A percentile compares a stretch with the other conserved stretches of the same genome.
phyloP scores from a whole-genome alignment of 2,329 filamentous ascomycete genomes.

The Macrophomina phaseolina region DNA sequence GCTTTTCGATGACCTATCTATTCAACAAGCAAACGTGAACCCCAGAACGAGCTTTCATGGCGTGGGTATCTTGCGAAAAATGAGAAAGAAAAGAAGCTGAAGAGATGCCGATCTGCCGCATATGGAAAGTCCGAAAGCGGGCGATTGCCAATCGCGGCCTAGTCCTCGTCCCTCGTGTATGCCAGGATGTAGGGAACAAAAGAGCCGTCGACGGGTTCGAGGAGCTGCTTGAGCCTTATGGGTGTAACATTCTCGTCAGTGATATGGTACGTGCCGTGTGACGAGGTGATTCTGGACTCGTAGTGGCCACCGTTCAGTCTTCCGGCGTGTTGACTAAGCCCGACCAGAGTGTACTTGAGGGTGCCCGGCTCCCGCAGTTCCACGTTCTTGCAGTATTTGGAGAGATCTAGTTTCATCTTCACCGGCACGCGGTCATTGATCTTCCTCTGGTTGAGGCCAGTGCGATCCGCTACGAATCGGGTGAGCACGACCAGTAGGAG shows the following conservation, averaged over 20 bases:
- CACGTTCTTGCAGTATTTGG: background rate
- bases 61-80: slow-evolving; percentile 15
- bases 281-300: background rate
- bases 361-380: background rate
- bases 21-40: background rate
- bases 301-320: slow-evolving; percentile 17
- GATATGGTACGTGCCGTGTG: background rate
- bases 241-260: background rate
- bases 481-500: slow-evolving; percentile 31
- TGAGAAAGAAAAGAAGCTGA: background rate
- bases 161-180: background rate
- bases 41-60: slow-evolving; percentile 2
- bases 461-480: slow-evolving; percentile 24
- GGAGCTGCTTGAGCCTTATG: background rate
- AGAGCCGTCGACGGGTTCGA: background rate
- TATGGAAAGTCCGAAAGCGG: background rate
- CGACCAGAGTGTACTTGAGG: slow-evolving; percentile 5
- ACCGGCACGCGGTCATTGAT: background rate
- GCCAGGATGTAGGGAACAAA: slow-evolving; percentile 16
- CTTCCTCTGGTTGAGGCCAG: background rate
- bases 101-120: background rate
- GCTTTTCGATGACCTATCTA: background rate
- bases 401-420: slow-evolving; percentile 14
- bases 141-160: background rate
- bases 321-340: background rate